These are phyloP conservation scores for Talaromyces sp. DNA, from an alignment of 2,329 filamentous ascomycete genomes.

Conservation along the genomic window DNA sequence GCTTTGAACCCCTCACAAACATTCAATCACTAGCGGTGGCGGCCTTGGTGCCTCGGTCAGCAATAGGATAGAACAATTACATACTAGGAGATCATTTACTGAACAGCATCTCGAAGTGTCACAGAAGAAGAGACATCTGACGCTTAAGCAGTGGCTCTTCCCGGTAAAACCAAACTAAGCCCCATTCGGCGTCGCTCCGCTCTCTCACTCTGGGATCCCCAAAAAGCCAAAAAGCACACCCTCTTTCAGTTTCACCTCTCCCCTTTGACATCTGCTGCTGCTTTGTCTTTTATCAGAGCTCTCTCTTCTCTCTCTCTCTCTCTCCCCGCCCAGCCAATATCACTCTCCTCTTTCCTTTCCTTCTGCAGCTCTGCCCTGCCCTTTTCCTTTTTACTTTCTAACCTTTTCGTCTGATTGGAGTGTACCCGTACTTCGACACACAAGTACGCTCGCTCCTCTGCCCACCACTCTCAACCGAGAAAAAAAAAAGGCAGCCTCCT, in stretches of 20 bases:
- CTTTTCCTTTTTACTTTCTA: not conserved
- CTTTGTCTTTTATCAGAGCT: conserved; percentile 12
- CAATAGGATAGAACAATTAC: no score
- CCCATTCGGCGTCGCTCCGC: conserved; percentile 16
- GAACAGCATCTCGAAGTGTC: not conserved
- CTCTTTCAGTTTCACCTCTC: conserved; percentile 3
- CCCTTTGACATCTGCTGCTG: conserved; percentile 14
- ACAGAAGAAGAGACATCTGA: not conserved
- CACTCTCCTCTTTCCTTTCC: not conserved
- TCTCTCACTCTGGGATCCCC: conserved; percentile 9
- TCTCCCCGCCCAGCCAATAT: not conserved
- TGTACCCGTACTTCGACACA: conserved; percentile 7
- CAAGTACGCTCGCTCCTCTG: conserved; percentile 18
- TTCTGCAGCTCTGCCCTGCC: not conserved
- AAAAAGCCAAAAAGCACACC: conserved; percentile 14
- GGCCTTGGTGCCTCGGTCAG: not conserved
- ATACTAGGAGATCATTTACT: no score
- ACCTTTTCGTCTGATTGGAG: conserved; percentile 8
- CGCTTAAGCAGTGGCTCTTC: conserved; percentile 8
- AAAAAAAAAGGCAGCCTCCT: conserved; percentile 15
- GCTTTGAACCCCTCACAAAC: not conserved
- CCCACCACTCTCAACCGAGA: conserved; percentile 15
- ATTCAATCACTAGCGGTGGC: not conserved
- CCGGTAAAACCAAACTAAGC: conserved; percentile 10
- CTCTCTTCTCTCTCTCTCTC: not conserved